Evolutionary conservation across 257 asterid species (phyloP).

Genomic region (Agastache rugosa): DNA sequence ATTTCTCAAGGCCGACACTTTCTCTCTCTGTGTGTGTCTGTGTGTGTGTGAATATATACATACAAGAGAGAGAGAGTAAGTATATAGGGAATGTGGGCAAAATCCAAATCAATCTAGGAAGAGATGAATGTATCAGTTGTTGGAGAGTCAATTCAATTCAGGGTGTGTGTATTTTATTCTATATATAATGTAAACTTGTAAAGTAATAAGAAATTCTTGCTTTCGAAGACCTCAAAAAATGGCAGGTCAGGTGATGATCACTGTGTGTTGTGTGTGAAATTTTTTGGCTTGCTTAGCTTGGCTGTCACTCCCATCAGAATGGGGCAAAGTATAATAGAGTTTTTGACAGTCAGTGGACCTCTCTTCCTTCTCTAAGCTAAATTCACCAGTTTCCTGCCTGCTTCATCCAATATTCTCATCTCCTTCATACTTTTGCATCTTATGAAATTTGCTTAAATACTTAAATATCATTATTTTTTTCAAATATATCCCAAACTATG

Average conservation of each 20-base stretch:
- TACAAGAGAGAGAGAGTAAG: constrained; percentile 4
- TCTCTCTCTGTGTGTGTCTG: background rate
- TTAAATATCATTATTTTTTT: no score
- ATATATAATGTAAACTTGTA: background rate
- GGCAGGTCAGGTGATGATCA: constrained; percentile 41
- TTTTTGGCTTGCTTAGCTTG: constrained; percentile 50
- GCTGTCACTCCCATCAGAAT: constrained; percentile 58
- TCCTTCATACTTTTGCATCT: no score
- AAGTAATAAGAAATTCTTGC: constrained; percentile 37
- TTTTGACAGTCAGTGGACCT: constrained; percentile 35
- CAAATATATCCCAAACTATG: no score
- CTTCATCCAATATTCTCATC: background rate
- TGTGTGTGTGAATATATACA: background rate
- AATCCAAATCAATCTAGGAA: constrained; percentile 22
- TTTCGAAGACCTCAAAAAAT: constrained; percentile 45
- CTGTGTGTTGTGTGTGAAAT: constrained; percentile 25
- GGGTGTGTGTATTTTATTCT: background rate
- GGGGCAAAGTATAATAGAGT: constrained; percentile 39
- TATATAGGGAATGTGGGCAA: background rate
- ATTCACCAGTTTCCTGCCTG: constrained; percentile 9
- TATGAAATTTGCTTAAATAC: no score
- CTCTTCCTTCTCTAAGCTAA: background rate
- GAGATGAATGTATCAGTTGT: constrained; percentile 39
- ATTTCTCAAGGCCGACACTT: constrained; percentile 55
- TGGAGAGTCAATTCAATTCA: constrained; percentile 47